Percentiles rank a stretch among this genome's conserved stretches.
Conservation (phyloP, 257 asterid species). For the Petrea volubilis region DNA sequence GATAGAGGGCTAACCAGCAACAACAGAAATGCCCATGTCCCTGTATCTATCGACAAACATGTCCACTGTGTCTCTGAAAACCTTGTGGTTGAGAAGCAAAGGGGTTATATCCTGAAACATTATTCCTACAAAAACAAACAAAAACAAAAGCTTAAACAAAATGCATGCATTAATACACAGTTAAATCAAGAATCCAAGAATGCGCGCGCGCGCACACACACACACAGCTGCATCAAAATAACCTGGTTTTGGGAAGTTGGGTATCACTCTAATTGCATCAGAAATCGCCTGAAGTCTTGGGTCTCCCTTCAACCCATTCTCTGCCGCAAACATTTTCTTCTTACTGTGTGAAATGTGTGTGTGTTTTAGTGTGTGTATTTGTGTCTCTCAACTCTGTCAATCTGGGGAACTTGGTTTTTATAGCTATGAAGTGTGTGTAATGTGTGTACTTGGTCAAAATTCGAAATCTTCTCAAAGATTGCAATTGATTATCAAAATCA, state of each 20-base stretch:
- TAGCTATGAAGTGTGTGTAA: not conserved
- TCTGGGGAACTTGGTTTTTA: not conserved
- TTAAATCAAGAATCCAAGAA: not conserved
- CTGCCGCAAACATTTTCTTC: constrained; percentile 65
- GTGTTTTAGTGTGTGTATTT: not conserved
- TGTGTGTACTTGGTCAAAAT: constrained; percentile 16
- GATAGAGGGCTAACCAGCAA: constrained; percentile 57
- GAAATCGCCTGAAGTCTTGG: constrained; percentile 69
- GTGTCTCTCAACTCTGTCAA: not conserved
- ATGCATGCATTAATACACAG: constrained; percentile 22
- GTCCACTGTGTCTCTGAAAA: constrained; percentile 73
- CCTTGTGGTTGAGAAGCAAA: constrained; percentile 69
- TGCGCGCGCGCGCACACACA: no score
- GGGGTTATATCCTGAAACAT: constrained; percentile 92
- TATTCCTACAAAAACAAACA: constrained; percentile 49
- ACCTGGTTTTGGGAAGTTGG: constrained; percentile 92
- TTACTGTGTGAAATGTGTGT: not conserved
- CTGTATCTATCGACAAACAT: constrained; percentile 84
- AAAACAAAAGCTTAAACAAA: not conserved
- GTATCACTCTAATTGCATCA: constrained; percentile 75
- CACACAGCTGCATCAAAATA: constrained; percentile 18
- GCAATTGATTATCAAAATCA: not conserved
- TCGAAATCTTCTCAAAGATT: constrained; percentile 20
- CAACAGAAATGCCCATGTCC: constrained; percentile 77
- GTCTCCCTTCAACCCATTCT: constrained; percentile 81